Evolutionary conservation across 2,329 filamentous ascomycete species (phyloP).

Genomic region (Torrubiellomyces zombiae): DNA sequence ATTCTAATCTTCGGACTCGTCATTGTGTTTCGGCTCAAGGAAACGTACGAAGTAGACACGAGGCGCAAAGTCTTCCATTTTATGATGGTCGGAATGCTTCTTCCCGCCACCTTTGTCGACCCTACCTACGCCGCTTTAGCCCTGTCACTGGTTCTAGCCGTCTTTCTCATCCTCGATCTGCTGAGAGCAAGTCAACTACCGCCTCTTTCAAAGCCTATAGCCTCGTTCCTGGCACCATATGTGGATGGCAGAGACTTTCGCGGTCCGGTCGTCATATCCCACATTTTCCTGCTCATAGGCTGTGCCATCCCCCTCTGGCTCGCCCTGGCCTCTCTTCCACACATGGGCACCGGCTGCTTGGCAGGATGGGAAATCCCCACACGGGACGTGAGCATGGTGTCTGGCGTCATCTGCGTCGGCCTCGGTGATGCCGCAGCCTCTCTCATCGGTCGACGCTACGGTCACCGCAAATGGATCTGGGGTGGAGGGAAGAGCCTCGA

Average conservation of each 20-base stretch:
- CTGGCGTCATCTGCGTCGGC: slow-evolving; percentile 85
- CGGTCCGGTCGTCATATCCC: slow-evolving; percentile 85
- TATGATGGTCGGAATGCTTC: slow-evolving; percentile 92
- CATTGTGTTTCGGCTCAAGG: slow-evolving; percentile 57
- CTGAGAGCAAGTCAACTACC: slow-evolving; percentile 83
- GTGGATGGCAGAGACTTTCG: slow-evolving; percentile 87
- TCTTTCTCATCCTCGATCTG: slow-evolving; percentile 80
- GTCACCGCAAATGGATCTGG: slow-evolving; percentile 87
- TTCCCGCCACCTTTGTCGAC: slow-evolving; percentile 75
- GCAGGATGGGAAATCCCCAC: slow-evolving; percentile 58
- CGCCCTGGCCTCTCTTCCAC: slow-evolving; percentile 52
- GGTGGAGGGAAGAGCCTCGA: slow-evolving; percentile 91
- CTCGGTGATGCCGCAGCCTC: slow-evolving; percentile 90
- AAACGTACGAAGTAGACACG: slow-evolving; percentile 81
- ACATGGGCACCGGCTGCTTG: slow-evolving; percentile 38
- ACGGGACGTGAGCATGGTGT: slow-evolving; percentile 76
- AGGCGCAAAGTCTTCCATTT: slow-evolving; percentile 95
- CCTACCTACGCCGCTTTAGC: slow-evolving; percentile 70
- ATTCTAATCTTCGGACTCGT: slow-evolving; percentile 57
- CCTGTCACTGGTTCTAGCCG: slow-evolving; percentile 58
- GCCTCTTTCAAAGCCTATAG: slow-evolving; percentile 72
- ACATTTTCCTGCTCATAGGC: slow-evolving; percentile 89
- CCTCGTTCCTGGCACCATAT: slow-evolving; percentile 77
- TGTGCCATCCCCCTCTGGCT: slow-evolving; percentile 93
- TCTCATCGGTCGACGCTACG: slow-evolving; percentile 73